phyloP scores from a whole-genome alignment of 768 basidiomycete species.

The Favolaschia claudopus region DNA sequence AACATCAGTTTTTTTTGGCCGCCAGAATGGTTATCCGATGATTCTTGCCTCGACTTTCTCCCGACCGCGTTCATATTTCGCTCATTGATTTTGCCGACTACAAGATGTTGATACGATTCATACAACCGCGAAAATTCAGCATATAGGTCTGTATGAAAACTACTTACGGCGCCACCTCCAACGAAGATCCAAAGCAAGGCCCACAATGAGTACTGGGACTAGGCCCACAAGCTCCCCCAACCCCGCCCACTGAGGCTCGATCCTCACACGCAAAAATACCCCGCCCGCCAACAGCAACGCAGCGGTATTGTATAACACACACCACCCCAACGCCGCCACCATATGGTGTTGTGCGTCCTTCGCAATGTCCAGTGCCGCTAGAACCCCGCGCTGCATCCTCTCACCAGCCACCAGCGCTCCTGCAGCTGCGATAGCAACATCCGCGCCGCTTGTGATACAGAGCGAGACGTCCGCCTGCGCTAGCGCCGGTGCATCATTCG shows the following conservation, averaged over 20 bases:
- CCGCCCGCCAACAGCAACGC: constrained; percentile 59
- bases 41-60: no score
- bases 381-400: constrained; percentile 43
- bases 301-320: constrained; percentile 51
- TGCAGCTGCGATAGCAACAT: constrained; percentile 50
- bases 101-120: no score
- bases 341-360: constrained; percentile 42
- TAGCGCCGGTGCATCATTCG: constrained; percentile 60
- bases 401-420: constrained; percentile 53
- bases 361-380: constrained; percentile 46
- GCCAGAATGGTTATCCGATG: no score
- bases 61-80: no score
- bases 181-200: constrained; percentile 14
- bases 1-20: no score
- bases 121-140: no score
- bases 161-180: constrained; percentile 12
- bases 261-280: constrained; percentile 47
- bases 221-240: constrained; percentile 53
- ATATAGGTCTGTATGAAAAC: background rate
- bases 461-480: constrained; percentile 59
- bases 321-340: constrained; percentile 46
- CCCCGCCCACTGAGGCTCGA: constrained; percentile 51
- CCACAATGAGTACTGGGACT: constrained; percentile 47
- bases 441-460: constrained; percentile 42
- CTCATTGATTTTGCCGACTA: no score